phyloP scores from a whole-genome alignment of 2,329 filamentous ascomycete genomes.

The Colletotrichum sp. region DNA sequence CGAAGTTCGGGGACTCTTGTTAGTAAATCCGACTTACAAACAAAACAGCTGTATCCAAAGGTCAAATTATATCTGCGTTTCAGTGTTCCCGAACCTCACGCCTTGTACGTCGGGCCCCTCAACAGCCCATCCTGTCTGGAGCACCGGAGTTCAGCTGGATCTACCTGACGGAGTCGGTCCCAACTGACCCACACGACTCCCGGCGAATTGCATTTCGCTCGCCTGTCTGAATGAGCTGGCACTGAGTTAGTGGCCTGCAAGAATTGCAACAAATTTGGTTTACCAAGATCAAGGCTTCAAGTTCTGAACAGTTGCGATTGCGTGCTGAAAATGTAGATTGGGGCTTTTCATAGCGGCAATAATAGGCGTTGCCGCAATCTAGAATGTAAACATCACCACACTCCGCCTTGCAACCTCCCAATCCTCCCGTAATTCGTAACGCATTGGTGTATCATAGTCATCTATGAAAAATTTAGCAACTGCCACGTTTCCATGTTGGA shows the following conservation, averaged over 20 bases:
- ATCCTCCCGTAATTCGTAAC: fast-evolving
- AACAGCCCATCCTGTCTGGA: neutral
- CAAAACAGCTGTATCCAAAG: neutral
- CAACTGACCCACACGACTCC: neutral
- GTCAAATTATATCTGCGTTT: fast-evolving
- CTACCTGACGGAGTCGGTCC: neutral
- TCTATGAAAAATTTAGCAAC: neutral
- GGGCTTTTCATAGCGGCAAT: neutral
- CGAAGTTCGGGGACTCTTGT: neutral
- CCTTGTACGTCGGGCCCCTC: neutral
- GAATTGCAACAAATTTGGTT: fast-evolving
- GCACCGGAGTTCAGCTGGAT: neutral
- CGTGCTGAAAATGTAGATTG: neutral
- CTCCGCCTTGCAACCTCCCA: fast-evolving
- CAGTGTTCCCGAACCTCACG: neutral
- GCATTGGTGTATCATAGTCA: neutral
- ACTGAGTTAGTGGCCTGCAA: neutral
- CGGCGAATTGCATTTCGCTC: fast-evolving
- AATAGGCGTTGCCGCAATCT: neutral
- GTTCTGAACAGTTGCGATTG: neutral
- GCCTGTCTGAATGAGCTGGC: fast-evolving
- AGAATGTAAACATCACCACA: fast-evolving
- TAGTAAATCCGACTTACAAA: neutral
- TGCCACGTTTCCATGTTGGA: fast-evolving
- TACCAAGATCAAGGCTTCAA: neutral